A percentile compares a stretch with the other conserved stretches of the same genome.
phyloP scores from a whole-genome alignment of 768 basidiomycete genomes.

The Agrocybe chaxingu region DNA sequence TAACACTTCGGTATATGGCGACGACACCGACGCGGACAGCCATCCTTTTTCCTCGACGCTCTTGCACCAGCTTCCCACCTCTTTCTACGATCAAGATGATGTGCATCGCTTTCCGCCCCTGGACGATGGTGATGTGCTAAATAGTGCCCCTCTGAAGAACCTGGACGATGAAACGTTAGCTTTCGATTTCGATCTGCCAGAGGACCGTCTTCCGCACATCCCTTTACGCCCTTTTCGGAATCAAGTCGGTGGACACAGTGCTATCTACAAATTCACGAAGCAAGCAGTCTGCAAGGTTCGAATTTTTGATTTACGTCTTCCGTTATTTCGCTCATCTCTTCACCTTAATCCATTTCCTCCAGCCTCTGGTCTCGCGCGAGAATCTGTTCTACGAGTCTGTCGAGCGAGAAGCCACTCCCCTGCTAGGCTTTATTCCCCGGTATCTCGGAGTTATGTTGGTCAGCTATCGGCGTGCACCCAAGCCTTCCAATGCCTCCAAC shows the following conservation, averaged over 20 bases:
- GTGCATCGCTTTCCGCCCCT: constrained; percentile 6
- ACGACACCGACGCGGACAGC: constrained; percentile 12
- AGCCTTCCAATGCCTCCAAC: constrained; percentile 18
- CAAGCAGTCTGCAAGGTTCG: constrained; percentile 97
- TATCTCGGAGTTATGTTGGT: constrained; percentile 99
- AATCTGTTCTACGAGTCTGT: constrained; percentile 98
- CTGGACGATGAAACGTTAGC: constrained; percentile 25
- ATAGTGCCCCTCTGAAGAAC: constrained; percentile 15
- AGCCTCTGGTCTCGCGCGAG: constrained; percentile 96
- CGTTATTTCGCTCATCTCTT: constrained; percentile 20
- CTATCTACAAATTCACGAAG: constrained; percentile 97
- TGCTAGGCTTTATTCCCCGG: constrained; percentile 93
- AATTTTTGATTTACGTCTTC: constrained; percentile 12
- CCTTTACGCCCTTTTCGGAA: constrained; percentile 94
- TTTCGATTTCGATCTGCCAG: constrained; percentile 41
- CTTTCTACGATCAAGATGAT: constrained; percentile 1
- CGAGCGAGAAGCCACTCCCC: constrained; percentile 87
- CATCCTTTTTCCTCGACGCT: constrained; percentile 13
- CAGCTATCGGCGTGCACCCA: constrained; percentile 82
- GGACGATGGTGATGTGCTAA: constrained; percentile 15
- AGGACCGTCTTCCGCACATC: constrained; percentile 77
- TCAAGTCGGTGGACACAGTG: constrained; percentile 96
- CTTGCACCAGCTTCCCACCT: constrained; percentile 4
- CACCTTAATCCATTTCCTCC: constrained; percentile 16
- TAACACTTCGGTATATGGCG: constrained; percentile 38